A percentile compares a stretch with the other conserved stretches of the same genome.
These are phyloP conservation scores for Trichoderma sp. DNA, from an alignment of 2,329 filamentous ascomycete species.

Conservation along the genomic window DNA sequence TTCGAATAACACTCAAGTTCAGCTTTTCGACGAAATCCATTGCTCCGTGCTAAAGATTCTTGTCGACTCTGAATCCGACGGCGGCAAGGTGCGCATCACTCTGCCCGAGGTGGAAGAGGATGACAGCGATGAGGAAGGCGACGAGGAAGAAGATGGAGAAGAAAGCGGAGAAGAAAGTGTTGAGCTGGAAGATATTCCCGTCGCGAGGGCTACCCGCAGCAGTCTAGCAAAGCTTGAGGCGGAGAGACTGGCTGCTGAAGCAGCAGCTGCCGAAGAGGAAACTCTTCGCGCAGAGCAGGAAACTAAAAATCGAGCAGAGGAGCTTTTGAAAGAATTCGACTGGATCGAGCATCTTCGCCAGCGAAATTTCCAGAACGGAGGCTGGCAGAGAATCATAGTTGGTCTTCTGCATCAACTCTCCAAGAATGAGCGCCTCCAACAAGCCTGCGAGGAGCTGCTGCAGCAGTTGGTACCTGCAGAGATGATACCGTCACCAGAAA, in stretches of 20 bases:
- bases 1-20: slow-evolving; percentile 72
- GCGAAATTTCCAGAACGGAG: slow-evolving; percentile 82
- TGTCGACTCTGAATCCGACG: slow-evolving; percentile 72
- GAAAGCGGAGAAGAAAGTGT: slow-evolving; percentile 58
- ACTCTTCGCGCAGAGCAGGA: slow-evolving; percentile 49
- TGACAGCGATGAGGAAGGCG: slow-evolving; percentile 65
- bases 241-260: slow-evolving; percentile 64
- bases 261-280: slow-evolving; percentile 55
- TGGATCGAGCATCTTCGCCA: slow-evolving; percentile 86
- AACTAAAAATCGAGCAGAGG: slow-evolving; percentile 68
- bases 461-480: slow-evolving; percentile 78
- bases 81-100: slow-evolving; percentile 76
- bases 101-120: slow-evolving; percentile 75
- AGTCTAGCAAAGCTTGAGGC: slow-evolving; percentile 81
- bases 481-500: slow-evolving; percentile 72
- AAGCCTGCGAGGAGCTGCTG: slow-evolving; percentile 77
- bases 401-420: slow-evolving; percentile 85
- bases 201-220: slow-evolving; percentile 76
- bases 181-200: slow-evolving; percentile 69
- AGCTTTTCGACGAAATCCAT: slow-evolving; percentile 87
- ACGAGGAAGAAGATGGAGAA: slow-evolving; percentile 46
- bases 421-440: slow-evolving; percentile 67
- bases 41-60: slow-evolving; percentile 88
- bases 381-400: slow-evolving; percentile 88
- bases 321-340: slow-evolving; percentile 71